Evolutionary conservation across 371 early-diverging fungal species (phyloP).

Genomic region (Zopfochytrium polystomum): DNA sequence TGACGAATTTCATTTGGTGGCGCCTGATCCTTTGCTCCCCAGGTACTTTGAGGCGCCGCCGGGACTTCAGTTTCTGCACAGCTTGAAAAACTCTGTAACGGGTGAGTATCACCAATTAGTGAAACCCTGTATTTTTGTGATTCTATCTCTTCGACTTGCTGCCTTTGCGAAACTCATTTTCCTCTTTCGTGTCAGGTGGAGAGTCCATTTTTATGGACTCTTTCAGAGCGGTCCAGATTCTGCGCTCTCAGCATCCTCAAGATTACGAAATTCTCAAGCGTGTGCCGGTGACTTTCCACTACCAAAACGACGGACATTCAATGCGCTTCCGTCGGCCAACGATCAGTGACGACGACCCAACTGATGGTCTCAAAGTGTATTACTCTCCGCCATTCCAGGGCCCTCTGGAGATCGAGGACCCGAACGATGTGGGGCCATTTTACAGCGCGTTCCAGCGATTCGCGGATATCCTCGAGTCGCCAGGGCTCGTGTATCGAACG

Average conservation of each 20-base stretch:
- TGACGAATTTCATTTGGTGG: conserved; percentile 6
- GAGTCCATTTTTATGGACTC: conserved; percentile 77
- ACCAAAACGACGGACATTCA: conserved; percentile 74
- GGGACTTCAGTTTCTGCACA: conserved; percentile 79
- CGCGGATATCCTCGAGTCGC: conserved; percentile 59
- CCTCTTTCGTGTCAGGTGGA: conserved; percentile 54
- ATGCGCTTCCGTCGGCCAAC: conserved; percentile 66
- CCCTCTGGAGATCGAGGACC: conserved; percentile 57
- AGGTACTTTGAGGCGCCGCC: conserved; percentile 83
- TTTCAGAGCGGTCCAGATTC: conserved; percentile 61
- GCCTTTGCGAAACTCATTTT: neutral
- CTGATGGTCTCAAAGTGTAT: conserved; percentile 55
- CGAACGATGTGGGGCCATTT: conserved; percentile 52
- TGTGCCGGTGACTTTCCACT: conserved; percentile 78
- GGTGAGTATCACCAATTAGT: conserved; percentile 18
- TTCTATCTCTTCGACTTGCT: neutral
- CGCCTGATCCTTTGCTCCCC: neutral
- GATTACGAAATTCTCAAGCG: conserved; percentile 58
- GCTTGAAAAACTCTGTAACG: conserved; percentile 70
- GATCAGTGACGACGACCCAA: conserved; percentile 49
- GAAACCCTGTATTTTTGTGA: neutral
- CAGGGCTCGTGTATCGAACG: conserved; percentile 56
- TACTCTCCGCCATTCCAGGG: conserved; percentile 92
- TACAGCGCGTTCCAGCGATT: conserved; percentile 71
- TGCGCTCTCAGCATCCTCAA: conserved; percentile 57